phyloP scores from a whole-genome alignment of 257 asterid species.

The Solanum neorickii region DNA sequence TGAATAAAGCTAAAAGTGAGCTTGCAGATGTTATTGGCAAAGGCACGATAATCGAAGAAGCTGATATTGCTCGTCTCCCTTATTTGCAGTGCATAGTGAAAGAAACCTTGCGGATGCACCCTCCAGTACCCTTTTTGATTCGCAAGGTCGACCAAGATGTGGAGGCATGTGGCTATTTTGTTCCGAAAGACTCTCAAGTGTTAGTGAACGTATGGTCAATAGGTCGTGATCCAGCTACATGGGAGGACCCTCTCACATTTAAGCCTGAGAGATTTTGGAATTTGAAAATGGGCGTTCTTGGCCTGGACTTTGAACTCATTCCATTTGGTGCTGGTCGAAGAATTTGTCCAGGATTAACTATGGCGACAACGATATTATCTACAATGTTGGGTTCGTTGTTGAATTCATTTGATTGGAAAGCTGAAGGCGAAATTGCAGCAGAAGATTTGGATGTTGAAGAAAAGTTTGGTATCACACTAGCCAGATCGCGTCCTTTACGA shows the following conservation, averaged over 20 bases:
- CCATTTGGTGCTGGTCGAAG: constrained; percentile 76
- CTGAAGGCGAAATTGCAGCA: constrained; percentile 25
- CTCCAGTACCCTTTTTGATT: constrained; percentile 66
- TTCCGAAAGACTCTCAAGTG: constrained; percentile 44
- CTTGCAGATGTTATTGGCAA: constrained; percentile 37
- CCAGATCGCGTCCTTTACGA: no score
- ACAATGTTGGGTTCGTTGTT: constrained; percentile 52
- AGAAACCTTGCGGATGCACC: constrained; percentile 60
- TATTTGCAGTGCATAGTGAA: constrained; percentile 42
- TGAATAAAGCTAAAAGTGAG: constrained; percentile 43
- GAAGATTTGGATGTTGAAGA: constrained; percentile 13
- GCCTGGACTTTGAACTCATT: constrained; percentile 49
- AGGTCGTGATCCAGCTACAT: constrained; percentile 38
- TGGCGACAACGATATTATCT: neutral
- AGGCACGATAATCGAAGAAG: constrained; percentile 35
- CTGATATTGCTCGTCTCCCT: constrained; percentile 35
- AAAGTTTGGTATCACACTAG: no score
- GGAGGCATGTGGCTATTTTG: constrained; percentile 31
- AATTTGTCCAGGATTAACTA: constrained; percentile 33
- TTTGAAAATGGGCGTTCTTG: constrained; percentile 34
- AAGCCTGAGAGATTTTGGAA: constrained; percentile 56
- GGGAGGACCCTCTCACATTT: constrained; percentile 50
- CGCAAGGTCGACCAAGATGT: constrained; percentile 38
- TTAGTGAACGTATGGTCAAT: constrained; percentile 58
- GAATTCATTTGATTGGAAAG: constrained; percentile 55